These are phyloP conservation scores for Pseudoscleropodium purum DNA, from an alignment of 225 moss, liverwort and hornwort species.

Conservation along the genomic window DNA sequence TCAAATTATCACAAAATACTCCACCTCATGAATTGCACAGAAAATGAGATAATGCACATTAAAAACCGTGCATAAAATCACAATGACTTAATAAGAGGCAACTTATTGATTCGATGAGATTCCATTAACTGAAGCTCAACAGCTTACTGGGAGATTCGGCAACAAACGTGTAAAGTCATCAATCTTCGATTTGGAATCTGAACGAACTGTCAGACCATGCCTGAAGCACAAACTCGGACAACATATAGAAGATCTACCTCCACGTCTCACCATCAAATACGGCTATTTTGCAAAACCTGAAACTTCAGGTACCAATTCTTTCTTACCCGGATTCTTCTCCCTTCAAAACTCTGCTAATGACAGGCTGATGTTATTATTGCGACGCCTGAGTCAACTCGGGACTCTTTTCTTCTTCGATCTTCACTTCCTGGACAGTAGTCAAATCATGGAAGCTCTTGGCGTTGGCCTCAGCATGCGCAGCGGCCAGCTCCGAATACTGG, in stretches of 20 bases:
- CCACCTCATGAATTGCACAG: background rate
- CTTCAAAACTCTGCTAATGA: background rate
- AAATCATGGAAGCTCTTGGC: conserved; percentile 25
- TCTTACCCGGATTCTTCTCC: background rate
- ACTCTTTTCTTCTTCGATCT: conserved; percentile 6
- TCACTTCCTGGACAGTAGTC: conserved; percentile 1
- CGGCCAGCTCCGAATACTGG: conserved; percentile 55
- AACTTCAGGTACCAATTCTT: background rate
- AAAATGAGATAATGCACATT: background rate
- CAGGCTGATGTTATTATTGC: background rate
- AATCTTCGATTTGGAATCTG: conserved; percentile 1
- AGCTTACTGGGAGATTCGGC: conserved; percentile 2
- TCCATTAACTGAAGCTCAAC: conserved; percentile 8
- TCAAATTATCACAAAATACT: background rate
- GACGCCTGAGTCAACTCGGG: conserved; percentile 21
- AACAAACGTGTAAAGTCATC: conserved; percentile 2
- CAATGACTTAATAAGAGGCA: background rate
- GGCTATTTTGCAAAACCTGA: conserved; percentile 9
- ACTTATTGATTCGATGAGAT: conserved; percentile 10
- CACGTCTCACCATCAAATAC: background rate
- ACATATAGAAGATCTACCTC: background rate
- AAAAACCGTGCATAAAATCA: conserved; percentile 2
- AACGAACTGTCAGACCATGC: background rate
- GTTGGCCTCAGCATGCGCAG: conserved; percentile 20
- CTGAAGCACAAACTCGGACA: background rate